Base-by-base conservation (phyloP, 1,284 basidiomycete genomes). In the Xerocomus amazonicus region DNA sequence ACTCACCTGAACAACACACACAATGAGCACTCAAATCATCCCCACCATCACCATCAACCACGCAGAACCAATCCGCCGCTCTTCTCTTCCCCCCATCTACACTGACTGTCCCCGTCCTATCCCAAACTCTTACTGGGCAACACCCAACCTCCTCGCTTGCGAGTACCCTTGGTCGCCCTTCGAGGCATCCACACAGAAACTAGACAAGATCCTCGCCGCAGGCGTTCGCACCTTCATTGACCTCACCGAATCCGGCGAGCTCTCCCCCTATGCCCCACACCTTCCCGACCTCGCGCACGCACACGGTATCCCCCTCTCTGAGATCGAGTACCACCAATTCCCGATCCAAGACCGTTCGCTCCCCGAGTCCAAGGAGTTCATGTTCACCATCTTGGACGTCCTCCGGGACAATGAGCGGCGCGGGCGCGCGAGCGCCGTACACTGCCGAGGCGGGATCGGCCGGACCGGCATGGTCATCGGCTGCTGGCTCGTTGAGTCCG, bases 51-150 rank as follows among this genome's bases (percentile, higher is more conserved):
- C 51, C 51, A 23, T 23, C 19, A 23, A 23, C 19, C 19, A 4
- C 19, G 19, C 19, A 23, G 19, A 23, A 4, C n/a, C 27, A 16
- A 6, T 28, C 6, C 60, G 62, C 6, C 63, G 59, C 31, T 50
- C 60, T 1, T 63, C 62, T 0, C 51, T 63, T 0, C 46, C 62
- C 0, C 56, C 44, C 43, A 35, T 56, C 39, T n/a, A 28, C 50
- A 52, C 55, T 0, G 45, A 50, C 35, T 55, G 43, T 41, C 66
- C 77, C 0, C 78, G 82, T 2, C 86, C 86, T 23, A 81, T 89
- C 59, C 84, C 84, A 12, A 89, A 89, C 68, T 87, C 83, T 0
- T 89, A 89, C 71, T 89, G 87, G 87, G 86, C 85, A 0, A 87
- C 85, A 0, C 75, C 80, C 0, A 69, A 73, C 12, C 76, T 89